Evolutionary conservation across 768 basidiomycete species (phyloP).

Genomic region (Boletellus emodensis): DNA sequence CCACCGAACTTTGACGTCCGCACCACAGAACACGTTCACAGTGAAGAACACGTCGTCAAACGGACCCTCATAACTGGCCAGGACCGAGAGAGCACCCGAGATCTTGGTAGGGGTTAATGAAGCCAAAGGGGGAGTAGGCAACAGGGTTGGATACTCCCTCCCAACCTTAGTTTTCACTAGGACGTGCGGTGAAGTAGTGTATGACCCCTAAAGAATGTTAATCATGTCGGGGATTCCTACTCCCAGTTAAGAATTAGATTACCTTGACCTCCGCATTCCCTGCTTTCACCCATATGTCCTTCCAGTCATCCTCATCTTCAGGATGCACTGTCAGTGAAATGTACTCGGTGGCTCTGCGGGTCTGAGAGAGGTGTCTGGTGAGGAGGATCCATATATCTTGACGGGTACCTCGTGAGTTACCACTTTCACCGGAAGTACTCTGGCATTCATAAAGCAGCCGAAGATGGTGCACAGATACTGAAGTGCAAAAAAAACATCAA

Average conservation of each 20-base stretch:
- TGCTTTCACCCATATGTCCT: slow-evolving; percentile 21
- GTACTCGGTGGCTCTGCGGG: slow-evolving; percentile 58
- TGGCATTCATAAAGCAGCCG: slow-evolving; percentile 36
- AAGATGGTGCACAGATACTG: slow-evolving; percentile 40
- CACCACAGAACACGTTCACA: slow-evolving; percentile 48
- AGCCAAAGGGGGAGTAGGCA: neutral
- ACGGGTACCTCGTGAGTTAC: slow-evolving; percentile 7
- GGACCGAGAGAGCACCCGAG: slow-evolving; percentile 46
- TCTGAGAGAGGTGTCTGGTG: slow-evolving; percentile 67
- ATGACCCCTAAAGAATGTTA: slow-evolving; percentile 32
- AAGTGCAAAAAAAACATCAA: neutral
- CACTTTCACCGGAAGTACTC: neutral
- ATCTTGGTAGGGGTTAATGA: slow-evolving; percentile 21
- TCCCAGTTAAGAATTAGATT: neutral
- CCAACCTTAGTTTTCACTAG: slow-evolving; percentile 25
- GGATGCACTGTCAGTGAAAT: slow-evolving; percentile 47
- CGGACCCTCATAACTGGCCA: slow-evolving; percentile 67
- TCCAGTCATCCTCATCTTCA: slow-evolving; percentile 42
- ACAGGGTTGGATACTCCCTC: slow-evolving; percentile 24
- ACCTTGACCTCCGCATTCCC: slow-evolving; percentile 40
- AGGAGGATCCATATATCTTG: slow-evolving; percentile 78
- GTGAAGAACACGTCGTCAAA: slow-evolving; percentile 62
- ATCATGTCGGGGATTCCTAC: neutral
- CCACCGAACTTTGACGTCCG: slow-evolving; percentile 41
- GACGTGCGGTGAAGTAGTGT: slow-evolving; percentile 45